Evolutionary conservation across 495 filamentous ascomycete genomes (phyloP).

Genomic region (Penicillium silybi): DNA sequence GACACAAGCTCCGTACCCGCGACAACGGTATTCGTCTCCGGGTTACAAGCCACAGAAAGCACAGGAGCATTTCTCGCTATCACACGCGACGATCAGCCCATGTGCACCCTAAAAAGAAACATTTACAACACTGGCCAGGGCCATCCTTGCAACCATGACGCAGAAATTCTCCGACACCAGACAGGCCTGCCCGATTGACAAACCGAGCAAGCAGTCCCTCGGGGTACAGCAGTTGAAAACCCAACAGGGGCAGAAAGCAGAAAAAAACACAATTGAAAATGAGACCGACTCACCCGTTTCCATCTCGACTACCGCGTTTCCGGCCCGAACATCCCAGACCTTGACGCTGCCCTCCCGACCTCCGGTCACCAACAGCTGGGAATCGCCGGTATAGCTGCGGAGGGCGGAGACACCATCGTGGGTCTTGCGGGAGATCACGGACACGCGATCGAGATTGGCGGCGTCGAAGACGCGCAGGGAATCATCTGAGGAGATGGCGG

Average conservation of each 20-base stretch:
- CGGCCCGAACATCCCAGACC: constrained; percentile 43
- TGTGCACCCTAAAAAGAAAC: background rate
- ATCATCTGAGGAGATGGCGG: constrained; percentile 55
- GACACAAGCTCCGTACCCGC: constrained; percentile 77
- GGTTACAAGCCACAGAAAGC: constrained; percentile 64
- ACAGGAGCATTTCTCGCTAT: constrained; percentile 49
- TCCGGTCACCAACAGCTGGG: constrained; percentile 37
- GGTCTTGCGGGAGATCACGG: constrained; percentile 28
- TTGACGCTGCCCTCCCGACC: constrained; percentile 48
- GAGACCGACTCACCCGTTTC: constrained; percentile 34
- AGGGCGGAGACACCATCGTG: constrained; percentile 47
- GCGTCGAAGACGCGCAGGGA: constrained; percentile 49
- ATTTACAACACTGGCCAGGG: background rate
- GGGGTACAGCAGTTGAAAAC: background rate
- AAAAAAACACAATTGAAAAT: constrained; percentile 6
- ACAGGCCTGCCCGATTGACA: background rate
- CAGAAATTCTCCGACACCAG: constrained; percentile 11
- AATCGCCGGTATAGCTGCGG: constrained; percentile 27
- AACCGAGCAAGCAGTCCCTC: background rate
- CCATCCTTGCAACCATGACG: background rate
- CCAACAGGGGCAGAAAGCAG: background rate
- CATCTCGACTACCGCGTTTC: constrained; percentile 34
- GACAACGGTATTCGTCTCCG: constrained; percentile 55
- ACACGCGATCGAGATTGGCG: constrained; percentile 31
- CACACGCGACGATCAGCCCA: constrained; percentile 6